These are phyloP conservation scores for Clitopilus hobsonii DNA, from an alignment of 768 basidiomycete species.

Conservation along the genomic window DNA sequence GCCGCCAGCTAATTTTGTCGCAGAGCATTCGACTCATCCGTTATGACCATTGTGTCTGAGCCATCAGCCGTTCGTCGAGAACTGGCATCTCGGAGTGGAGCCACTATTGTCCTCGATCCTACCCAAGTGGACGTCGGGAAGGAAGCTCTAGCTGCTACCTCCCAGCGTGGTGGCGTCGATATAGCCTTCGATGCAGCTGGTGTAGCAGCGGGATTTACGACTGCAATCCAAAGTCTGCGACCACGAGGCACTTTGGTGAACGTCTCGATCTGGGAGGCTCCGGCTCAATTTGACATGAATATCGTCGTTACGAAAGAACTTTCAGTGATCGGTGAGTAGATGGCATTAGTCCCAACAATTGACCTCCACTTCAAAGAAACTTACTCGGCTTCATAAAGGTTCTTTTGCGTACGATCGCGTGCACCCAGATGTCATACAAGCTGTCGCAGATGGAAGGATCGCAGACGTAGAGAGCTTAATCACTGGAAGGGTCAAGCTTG, in stretches of 20 bases:
- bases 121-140: constrained; percentile 19
- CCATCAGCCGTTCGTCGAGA: constrained; percentile 32
- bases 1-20: not conserved
- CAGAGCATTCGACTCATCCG: constrained; percentile 22
- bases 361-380: too few relatives aligned
- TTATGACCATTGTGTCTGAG: constrained; percentile 33
- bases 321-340: constrained; percentile 26
- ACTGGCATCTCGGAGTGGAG: constrained; percentile 31
- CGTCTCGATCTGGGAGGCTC: constrained; percentile 38
- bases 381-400: constrained; percentile 17
- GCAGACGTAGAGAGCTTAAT: constrained; percentile 34
- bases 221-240: constrained; percentile 29
- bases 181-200: constrained; percentile 46
- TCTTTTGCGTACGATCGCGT: constrained; percentile 32
- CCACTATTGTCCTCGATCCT: constrained; percentile 33
- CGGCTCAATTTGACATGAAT: constrained; percentile 30
- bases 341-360: not conserved
- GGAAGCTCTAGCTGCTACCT: constrained; percentile 19
- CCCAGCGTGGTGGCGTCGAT: constrained; percentile 29
- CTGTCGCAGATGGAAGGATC: constrained; percentile 34
- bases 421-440: constrained; percentile 33
- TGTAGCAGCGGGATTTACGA: constrained; percentile 29
- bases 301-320: constrained; percentile 32
- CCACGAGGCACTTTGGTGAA: constrained; percentile 34
- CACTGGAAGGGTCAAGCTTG: constrained; percentile 33